These are phyloP conservation scores for Fusarium sp. DNA, from an alignment of 2,329 filamentous ascomycete genomes.

Conservation along the genomic window DNA sequence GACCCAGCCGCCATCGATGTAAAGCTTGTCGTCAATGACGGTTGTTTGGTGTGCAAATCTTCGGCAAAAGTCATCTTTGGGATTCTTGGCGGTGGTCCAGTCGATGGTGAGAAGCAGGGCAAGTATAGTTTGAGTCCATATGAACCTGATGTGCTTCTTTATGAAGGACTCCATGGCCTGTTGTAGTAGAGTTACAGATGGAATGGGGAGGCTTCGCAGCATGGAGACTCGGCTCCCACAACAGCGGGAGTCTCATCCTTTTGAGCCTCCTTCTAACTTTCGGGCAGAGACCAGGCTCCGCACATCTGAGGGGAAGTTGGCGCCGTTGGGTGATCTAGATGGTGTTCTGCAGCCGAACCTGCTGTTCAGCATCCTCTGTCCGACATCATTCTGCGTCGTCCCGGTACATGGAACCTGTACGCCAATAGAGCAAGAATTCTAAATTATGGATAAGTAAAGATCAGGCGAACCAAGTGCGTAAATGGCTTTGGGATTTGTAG, in stretches of 20 bases:
- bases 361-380: background rate
- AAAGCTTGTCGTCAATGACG: background rate
- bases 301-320: background rate
- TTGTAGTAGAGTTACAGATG: background rate
- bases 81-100: background rate
- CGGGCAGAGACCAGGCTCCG: background rate
- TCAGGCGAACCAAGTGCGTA: background rate
- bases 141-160: background rate
- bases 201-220: background rate
- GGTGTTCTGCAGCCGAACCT: background rate
- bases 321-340: background rate
- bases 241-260: background rate
- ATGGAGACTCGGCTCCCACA: background rate
- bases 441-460: background rate
- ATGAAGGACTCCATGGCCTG: background rate
- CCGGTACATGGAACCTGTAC: background rate
- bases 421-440: background rate
- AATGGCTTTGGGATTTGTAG: accelerated
- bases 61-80: background rate
- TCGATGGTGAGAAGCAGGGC: accelerated
- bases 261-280: background rate
- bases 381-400: background rate
- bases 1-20: slow-evolving; percentile 1
- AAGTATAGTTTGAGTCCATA: background rate
- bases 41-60: background rate